A percentile compares a stretch with the other conserved stretches of the same genome.
Evolutionary conservation across 2,329 filamentous ascomycete species (phyloP).

Genomic region (Penicillium occitanis): DNA sequence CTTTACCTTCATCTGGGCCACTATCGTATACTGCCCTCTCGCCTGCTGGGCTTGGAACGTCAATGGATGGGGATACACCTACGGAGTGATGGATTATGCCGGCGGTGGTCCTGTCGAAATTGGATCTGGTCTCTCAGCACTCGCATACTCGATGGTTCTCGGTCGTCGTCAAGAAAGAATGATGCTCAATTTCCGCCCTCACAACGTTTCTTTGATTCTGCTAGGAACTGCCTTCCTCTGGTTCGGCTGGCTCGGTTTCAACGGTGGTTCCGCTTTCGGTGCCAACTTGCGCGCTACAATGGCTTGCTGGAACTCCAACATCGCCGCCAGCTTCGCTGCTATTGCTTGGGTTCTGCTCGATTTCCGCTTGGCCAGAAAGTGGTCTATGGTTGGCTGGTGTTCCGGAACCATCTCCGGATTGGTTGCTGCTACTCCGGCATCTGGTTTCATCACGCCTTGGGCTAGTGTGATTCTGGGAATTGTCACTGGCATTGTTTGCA

Average conservation of each 20-base stretch:
- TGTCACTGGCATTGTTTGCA: slow-evolving; percentile 67
- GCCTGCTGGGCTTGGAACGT: slow-evolving; percentile 96
- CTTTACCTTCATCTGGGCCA: slow-evolving; percentile 95
- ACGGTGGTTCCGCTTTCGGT: slow-evolving; percentile 91
- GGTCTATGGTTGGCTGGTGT: slow-evolving; percentile 92
- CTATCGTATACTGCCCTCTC: slow-evolving; percentile 93
- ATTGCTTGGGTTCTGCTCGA: slow-evolving; percentile 95
- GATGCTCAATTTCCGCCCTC: slow-evolving; percentile 99
- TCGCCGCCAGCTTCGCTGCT: slow-evolving; percentile 87
- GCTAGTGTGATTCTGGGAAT: slow-evolving; percentile 62
- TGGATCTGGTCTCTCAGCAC: slow-evolving; percentile 83
- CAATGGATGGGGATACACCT: slow-evolving; percentile 88
- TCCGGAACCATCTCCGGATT: slow-evolving; percentile 84
- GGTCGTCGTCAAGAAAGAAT: slow-evolving; percentile 97
- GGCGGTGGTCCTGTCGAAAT: slow-evolving; percentile 98
- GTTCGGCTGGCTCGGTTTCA: slow-evolving; percentile 99
- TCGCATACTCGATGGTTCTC: slow-evolving; percentile 94
- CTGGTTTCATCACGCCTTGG: slow-evolving; percentile 73
- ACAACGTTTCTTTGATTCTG: slow-evolving; percentile 97
- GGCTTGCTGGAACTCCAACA: slow-evolving; percentile 97
- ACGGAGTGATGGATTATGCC: slow-evolving; percentile 93
- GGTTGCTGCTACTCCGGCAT: slow-evolving; percentile 81
- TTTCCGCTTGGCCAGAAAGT: slow-evolving; percentile 90
- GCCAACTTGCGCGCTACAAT: slow-evolving; percentile 91
- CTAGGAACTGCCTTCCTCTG: slow-evolving; percentile 93